These are phyloP conservation scores for Cinchona pubescens DNA, from an alignment of 257 asterid species.

Conservation along the genomic window DNA sequence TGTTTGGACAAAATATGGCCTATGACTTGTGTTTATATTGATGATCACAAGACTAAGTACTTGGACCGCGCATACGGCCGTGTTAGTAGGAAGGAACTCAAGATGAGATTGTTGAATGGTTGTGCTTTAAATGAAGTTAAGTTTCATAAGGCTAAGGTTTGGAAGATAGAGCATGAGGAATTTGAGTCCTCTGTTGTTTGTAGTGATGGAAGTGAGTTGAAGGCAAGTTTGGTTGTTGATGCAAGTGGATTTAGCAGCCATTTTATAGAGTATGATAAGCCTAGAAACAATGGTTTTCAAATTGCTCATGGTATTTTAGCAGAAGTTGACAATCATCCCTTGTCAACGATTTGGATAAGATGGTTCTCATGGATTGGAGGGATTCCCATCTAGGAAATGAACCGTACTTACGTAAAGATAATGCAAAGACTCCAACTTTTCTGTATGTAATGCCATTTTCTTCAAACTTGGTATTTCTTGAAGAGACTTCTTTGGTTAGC, in stretches of 20 bases:
- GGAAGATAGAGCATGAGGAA: conserved; percentile 65
- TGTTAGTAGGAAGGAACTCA: conserved; percentile 56
- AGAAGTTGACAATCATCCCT: conserved; percentile 77
- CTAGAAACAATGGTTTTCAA: conserved; percentile 72
- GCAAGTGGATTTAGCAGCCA: conserved; percentile 76
- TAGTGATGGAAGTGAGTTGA: conserved; percentile 65
- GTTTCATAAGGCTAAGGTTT: conserved; percentile 60
- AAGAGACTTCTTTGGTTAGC: conserved; percentile 80
- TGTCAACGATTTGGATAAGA: conserved; percentile 82
- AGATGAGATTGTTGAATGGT: conserved; percentile 51
- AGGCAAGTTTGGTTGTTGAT: conserved; percentile 69
- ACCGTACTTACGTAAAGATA: conserved; percentile 51
- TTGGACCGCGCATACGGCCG: conserved; percentile 77
- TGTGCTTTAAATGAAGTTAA: conserved; percentile 57
- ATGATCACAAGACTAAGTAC: conserved; percentile 61
- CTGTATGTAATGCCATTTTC: conserved; percentile 88
- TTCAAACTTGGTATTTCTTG: conserved; percentile 66
- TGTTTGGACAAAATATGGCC: conserved; percentile 83
- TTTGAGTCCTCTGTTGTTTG: conserved; percentile 67
- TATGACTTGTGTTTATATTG: conserved; percentile 47
- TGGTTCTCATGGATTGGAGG: conserved; percentile 97
- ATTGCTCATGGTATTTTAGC: conserved; percentile 91
- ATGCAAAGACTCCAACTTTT: conserved; percentile 62
- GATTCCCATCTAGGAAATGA: conserved; percentile 91
- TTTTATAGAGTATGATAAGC: conserved; percentile 64